Evolutionary conservation across 805 yeast genomes (phyloP), one percentile per base, ranked within the genome.

Genomic region (Sugiyamaella marilandica): DNA sequence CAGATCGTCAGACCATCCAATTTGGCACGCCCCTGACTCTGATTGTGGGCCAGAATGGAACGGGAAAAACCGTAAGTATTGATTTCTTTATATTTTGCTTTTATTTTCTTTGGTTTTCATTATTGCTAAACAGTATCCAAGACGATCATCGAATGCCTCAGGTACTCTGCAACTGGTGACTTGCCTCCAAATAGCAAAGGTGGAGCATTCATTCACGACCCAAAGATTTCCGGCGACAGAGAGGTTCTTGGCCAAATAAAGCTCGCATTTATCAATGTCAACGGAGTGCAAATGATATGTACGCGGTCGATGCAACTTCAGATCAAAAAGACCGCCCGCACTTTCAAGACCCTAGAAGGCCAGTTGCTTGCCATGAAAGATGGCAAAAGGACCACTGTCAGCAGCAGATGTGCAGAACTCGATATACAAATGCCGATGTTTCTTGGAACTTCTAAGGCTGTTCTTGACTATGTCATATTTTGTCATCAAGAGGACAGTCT

Each of bases 401-500:
- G 90, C 54, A 83, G 95, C 1, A 83, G 91, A 59, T 83, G 89
- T 55, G 82, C 87, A 0, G 98, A 92, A 56, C 74, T 94, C 47
- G 97, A 94, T 63, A 70, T 76, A 4, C 85, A 85, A 51, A 83
- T 94, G 36, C 97, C 98, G 1, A 74, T 77, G 21, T 83, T 82
- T 57, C 73, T 94, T 52, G 99, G 99, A 5, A 96, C 91, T 0
- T 86, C 96, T 0, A 80, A 81, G 54, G 87, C 98, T 0, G 81
- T 94, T 51, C 70, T 94, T 49, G 96, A 92, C 59, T 88, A 89
- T 65, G 99, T 94, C 41, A 84, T 92, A 1, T 94, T 94, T 69
- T 92, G 99, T 64, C 99, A 94, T 64, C 99, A 94, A 67, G 99
- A 94, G 63, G 99, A 94, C 55, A 84, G 92, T 61, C 69, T 89